Conservation (phyloP, 129 eudicot species). For the Saussurea involucrata region DNA sequence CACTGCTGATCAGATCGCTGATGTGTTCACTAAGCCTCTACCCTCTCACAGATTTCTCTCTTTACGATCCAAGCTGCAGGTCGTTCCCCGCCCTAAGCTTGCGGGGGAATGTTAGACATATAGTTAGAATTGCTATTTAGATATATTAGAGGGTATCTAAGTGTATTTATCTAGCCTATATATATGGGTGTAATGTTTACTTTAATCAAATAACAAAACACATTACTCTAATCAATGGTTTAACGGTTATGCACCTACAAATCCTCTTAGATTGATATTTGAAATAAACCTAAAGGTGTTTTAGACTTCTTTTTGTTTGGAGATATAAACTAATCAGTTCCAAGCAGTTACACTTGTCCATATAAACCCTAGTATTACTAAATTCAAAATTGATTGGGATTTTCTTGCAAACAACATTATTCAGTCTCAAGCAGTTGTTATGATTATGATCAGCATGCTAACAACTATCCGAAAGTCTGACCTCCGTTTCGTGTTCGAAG, state of each 20-base stretch:
- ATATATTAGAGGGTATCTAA: no score
- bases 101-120: no score
- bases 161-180: no score
- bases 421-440: background rate
- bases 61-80: no score
- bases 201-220: no score
- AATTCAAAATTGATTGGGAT: background rate
- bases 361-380: background rate
- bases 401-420: background rate
- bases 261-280: background rate
- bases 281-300: background rate
- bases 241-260: background rate
- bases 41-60: no score
- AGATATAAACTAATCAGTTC: background rate
- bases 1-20: no score
- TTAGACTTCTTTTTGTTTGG: background rate
- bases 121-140: no score
- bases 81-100: no score
- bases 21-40: no score
- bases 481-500: background rate
- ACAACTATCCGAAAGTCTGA: background rate
- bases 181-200: no score
- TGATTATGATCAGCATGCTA: background rate
- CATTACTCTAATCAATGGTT: no score
- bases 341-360: background rate